These are phyloP conservation scores for Goffeauzyma gilvescens DNA, from an alignment of 768 basidiomycete species.

Conservation along the genomic window DNA sequence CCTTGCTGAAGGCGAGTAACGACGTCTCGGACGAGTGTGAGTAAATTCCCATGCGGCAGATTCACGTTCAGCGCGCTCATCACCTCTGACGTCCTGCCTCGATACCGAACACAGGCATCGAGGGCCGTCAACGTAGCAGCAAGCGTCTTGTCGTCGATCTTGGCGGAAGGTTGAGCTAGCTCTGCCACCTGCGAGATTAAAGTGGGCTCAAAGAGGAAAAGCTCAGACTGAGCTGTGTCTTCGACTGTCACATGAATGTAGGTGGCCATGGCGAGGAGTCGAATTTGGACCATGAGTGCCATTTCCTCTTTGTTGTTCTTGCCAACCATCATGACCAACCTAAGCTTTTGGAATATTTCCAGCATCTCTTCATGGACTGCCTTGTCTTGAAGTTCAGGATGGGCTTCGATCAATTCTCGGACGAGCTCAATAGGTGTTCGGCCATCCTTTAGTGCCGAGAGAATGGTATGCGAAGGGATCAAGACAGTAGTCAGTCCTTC, in stretches of 20 bases:
- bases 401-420: background rate
- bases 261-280: constrained; percentile 72
- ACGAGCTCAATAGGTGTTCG: constrained; percentile 5
- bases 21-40: constrained; percentile 69
- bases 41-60: constrained; percentile 84
- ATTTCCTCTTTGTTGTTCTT: constrained; percentile 42
- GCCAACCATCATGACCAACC: constrained; percentile 47
- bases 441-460: background rate
- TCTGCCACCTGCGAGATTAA: constrained; percentile 74
- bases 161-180: constrained; percentile 48
- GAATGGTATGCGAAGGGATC: background rate
- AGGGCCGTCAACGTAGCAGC: constrained; percentile 72
- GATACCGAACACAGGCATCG: constrained; percentile 73
- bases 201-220: constrained; percentile 91
- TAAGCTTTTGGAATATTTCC: constrained; percentile 68
- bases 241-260: constrained; percentile 71
- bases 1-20: constrained; percentile 44
- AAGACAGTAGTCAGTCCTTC: constrained; percentile 7
- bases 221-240: constrained; percentile 51
- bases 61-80: constrained; percentile 79
- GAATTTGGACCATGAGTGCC: constrained; percentile 44
- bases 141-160: constrained; percentile 53
- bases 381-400: constrained; percentile 4
- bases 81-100: constrained; percentile 65
- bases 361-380: background rate